Base-by-base conservation (phyloP, 352 stramenopile genomes). In the Pythium volutum region DNA sequence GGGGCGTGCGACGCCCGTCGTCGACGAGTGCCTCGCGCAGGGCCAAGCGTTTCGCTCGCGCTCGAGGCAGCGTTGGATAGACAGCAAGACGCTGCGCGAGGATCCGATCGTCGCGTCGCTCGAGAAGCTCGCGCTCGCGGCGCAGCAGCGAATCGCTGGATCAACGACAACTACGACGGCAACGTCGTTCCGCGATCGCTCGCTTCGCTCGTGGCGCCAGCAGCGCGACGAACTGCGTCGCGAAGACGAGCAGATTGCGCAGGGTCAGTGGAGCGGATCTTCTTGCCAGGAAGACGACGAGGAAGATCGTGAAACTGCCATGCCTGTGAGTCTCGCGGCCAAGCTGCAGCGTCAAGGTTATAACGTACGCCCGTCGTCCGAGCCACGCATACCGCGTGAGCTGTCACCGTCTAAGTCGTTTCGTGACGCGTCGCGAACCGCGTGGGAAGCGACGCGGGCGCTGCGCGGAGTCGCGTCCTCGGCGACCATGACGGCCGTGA, bases 151-250 rank as follows among this genome's bases (percentile, higher is more conserved):
- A 20, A 1, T n/a, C 53, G 62, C n/a, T 60, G n/a, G 42, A n/a
- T n/a, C 55, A 16, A 22, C 54, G 16, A 20, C 38, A 2, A 22
- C 59, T 3, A 12, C 26, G 4, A 16, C 20, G 2, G 46, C 39
- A 14, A 56, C 62, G 14, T 48, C 54, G 23, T 91, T 91, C 63
- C 74, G 81, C 9, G 64, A 76, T 59, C 74, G 78, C 3, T 89
- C 79, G 27, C 70, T 75, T 36, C 77, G 82, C 29, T 89, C 79
- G 54, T 91, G 82, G 82, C 76, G 67, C 20, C 75, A 75, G 15
- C 79, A 89, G 59, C 74, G 71, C 36, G 63, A 81, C 5, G 54
- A 76, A 39, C 55, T 91, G 34, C 59, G 46, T 12, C 51, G 45
- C 2, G 60, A 67, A 57, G 52, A 62, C n/a, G 38, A 61, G 11